Percentiles rank a stretch among this genome's conserved stretches.
These are phyloP conservation scores for Suillus subalutaceus DNA, from an alignment of 768 basidiomycete genomes.

Conservation along the genomic window DNA sequence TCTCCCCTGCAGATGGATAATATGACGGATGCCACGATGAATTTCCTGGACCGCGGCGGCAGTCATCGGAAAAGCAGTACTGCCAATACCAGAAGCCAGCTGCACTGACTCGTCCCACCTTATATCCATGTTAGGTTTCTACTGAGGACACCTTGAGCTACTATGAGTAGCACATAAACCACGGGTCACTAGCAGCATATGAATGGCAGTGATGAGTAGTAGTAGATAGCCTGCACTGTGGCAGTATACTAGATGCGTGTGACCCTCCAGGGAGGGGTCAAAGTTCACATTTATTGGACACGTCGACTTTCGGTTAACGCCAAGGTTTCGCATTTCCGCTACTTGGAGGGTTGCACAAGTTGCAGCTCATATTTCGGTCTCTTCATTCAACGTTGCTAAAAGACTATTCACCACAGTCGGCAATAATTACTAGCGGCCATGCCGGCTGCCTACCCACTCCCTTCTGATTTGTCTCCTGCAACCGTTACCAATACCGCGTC, in stretches of 20 bases:
- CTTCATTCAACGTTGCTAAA: constrained; percentile 5
- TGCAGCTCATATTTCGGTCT: background rate
- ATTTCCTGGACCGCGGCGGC: background rate
- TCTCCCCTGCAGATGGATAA: background rate
- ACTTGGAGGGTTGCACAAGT: background rate
- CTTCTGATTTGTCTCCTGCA: constrained; percentile 65
- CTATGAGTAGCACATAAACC: background rate
- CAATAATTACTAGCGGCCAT: constrained; percentile 48
- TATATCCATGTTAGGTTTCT: background rate
- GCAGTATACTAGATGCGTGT: background rate
- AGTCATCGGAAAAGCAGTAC: background rate
- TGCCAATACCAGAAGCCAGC: background rate
- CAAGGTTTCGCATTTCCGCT: constrained; percentile 3
- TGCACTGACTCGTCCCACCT: background rate
- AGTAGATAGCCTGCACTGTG: background rate
- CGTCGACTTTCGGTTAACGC: constrained; percentile 23
- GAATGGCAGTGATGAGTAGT: background rate
- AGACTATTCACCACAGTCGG: constrained; percentile 6
- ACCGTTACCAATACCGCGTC: constrained; percentile 89
- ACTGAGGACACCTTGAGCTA: background rate
- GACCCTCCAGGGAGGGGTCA: constrained; percentile 6
- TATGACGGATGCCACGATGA: background rate
- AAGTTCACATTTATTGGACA: constrained; percentile 17
- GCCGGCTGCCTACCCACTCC: constrained; percentile 75
- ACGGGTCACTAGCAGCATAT: background rate